Base-by-base conservation (phyloP, 371 early-diverging fungal genomes). In the Actinomortierella ambigua region DNA sequence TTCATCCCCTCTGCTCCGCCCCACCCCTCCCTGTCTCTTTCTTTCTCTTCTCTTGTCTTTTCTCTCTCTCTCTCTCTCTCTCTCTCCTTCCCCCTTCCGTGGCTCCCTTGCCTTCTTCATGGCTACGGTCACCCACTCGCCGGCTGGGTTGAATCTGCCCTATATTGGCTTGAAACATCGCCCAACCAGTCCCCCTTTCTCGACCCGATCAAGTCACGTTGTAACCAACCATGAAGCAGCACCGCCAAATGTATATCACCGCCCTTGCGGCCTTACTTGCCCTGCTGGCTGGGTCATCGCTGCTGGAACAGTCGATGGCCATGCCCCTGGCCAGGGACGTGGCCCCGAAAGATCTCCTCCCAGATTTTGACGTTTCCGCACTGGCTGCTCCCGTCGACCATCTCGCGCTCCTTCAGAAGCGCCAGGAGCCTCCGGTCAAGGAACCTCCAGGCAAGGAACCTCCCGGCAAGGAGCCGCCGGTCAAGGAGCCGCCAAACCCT, bases 101-200 rank as follows among this genome's bases (percentile, higher is more conserved):
- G 39, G 44, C 42, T 8, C 8, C 22, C 20, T 8, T 48, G 48
- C 48, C 24, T 22, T 48, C 22, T 48, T 48, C 48, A 17, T 48
- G 18, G 1, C 53, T 50, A 18, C 55, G 54, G 54, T 50, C 67
- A 55, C 47, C 42, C 47, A n/a, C 20, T 43, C 14, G 29, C 53
- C 46, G 61, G 52, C 62, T 53, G 57, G 63, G 62, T 44, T 67
- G 44, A 53, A 61, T 61, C 50, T 27, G 49, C 53, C 57, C 61
- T 47, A n/a, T 52, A 23, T 51, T 44, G 23, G 43, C 9, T 24
- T 42, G 11, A 8, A 42, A 27, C 15, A 14, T 52, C 43, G 9
- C 43, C 44, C 42, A 1, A 13, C 7, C 24, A 39, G 23, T 23
- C 43, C 39, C 28, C 29, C 44, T 27, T 46, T 17, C 1, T 44